Evolutionary conservation across 768 basidiomycete genomes (phyloP), one percentile per base, ranked within the genome.

Genomic region (Suillus subaureus): DNA sequence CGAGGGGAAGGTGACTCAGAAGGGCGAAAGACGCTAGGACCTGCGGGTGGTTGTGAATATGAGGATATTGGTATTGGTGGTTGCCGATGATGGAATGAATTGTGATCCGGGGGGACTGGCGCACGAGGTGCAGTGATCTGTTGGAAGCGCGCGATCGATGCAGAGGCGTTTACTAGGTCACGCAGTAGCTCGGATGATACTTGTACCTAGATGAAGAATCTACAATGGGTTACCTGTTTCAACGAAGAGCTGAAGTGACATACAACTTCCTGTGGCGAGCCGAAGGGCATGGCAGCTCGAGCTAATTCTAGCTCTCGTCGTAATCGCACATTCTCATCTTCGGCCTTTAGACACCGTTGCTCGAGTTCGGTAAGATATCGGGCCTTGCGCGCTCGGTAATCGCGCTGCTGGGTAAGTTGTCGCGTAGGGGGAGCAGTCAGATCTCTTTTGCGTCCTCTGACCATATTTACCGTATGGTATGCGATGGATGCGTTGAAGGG

Each of bases 371-470:
- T 74, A 57, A 89, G 72, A 74, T 88, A 86, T 63, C 80, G 80
- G 6, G 86, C 84, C 70, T 85, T 86, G 61, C 87, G 81, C 8
- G 87, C 87, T 23, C 88, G 84, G 71, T 88, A 89, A 74, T 87
- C 87, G 13, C 88, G 82, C 72, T 89, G 88, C 69, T 87, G 86
- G 56, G 84, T 79, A 35, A 89, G 81, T 49, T 85, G 82, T 35
- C 87, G 83, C 26, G 85, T 82, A 4, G 85, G 82, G 31, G 87
- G 85, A 61, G 86, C 87, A 28, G 85, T 84, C 43, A 84, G 75
- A 76, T 89, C 86, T 75, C 86, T 88, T 76, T 88, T 87, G 70
- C 88, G 85, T 51, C 88, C 88, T 75, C 88, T 80, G 61, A 87
- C 84, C 88, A 89, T 88, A 67, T 66, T 56, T 60, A 51, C 68